Base-by-base conservation (phyloP, 2,329 filamentous ascomycete species). In the Colletotrichum spaethianum region DNA sequence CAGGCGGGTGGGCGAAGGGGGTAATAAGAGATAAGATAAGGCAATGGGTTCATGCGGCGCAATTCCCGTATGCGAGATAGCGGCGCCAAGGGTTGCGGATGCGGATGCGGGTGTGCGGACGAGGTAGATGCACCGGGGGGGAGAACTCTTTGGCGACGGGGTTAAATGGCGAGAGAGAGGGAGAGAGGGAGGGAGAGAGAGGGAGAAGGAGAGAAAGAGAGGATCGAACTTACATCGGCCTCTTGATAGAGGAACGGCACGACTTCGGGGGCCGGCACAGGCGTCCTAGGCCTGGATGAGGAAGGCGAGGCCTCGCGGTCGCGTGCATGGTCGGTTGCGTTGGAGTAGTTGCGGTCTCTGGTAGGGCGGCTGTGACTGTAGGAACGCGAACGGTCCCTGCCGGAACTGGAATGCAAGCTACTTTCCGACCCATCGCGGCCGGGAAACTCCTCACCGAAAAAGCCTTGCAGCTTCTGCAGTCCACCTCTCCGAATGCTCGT, bases 231-330 rank as follows among this genome's bases (percentile, higher is more conserved):
- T 82, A 94, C 92, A 85, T 94, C 90, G 75, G 89, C 89, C 80
- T 96, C 94, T 82, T 98, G 96, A 80, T 96, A 98, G 74, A 97
- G 88, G 88, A 98, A 99, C n/a, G 96, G 96, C 48, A 97, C 96
- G 70, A 99, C 95, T 82, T 98, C 96, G 78, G 94, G 96, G 16
- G 94, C 94, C 52, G 94, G 94, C 63, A 95, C 87, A 16, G 95
- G 95, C n/a, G 94, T 97, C 76, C 93, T 89, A 59, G 95, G 94
- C 75, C 94, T 89, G 36, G 93, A 95, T 40, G 90, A 91, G 63
- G 90, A 89, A 50, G 94, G 94, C 64, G 95, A 97, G 56, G 87
- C 88, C 74, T 95, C 92, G 50, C 70, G 55, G 46, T 72, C 70
- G 73, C 92, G 87, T 75, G 92, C 92, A 77, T 92, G 89, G 78